Evolutionary conservation across 2,329 filamentous ascomycete genomes (phyloP).

Genomic region (Neocatenulostroma microsporum): DNA sequence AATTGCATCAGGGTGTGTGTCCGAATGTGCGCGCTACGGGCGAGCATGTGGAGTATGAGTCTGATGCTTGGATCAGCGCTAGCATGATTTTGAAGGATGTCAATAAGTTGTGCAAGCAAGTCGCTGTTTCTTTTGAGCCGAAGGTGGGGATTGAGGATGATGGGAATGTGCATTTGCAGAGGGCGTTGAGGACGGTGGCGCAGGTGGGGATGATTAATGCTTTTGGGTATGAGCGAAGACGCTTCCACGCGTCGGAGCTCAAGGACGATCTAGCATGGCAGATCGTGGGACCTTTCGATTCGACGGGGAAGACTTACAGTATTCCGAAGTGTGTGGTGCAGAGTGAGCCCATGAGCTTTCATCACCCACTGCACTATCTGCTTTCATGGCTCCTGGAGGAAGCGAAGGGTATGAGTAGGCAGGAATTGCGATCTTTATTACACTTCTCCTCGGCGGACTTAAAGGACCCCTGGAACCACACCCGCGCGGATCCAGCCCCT

Average conservation of each 20-base stretch:
- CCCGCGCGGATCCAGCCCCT: slow-evolving; percentile 15
- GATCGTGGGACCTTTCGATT: slow-evolving; percentile 70
- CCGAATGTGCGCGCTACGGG: slow-evolving; percentile 86
- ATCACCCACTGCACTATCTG: slow-evolving; percentile 92
- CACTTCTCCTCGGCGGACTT: slow-evolving; percentile 66
- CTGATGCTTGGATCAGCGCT: slow-evolving; percentile 94
- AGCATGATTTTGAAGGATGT: slow-evolving; percentile 92
- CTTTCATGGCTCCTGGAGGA: slow-evolving; percentile 93
- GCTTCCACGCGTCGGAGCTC: slow-evolving; percentile 81
- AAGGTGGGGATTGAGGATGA: slow-evolving; percentile 33
- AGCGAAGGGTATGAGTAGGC: slow-evolving; percentile 64
- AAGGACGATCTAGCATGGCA: slow-evolving; percentile 83
- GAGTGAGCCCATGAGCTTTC: slow-evolving; percentile 87
- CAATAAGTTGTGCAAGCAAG: slow-evolving; percentile 80
- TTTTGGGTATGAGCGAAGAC: slow-evolving; percentile 76
- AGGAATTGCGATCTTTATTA: slow-evolving; percentile 60
- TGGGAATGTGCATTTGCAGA: slow-evolving; percentile 57
- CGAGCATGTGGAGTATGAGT: slow-evolving; percentile 97
- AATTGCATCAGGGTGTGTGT: slow-evolving; percentile 93
- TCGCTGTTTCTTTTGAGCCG: slow-evolving; percentile 77
- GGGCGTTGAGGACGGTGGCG: slow-evolving; percentile 65
- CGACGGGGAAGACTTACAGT: slow-evolving; percentile 39
- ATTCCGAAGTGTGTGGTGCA: slow-evolving; percentile 86
- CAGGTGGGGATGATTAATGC: slow-evolving; percentile 84
- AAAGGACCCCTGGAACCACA: slow-evolving; percentile 33